phyloP scores from a whole-genome alignment of 345 rosid species.

The Acer yangbiense region DNA sequence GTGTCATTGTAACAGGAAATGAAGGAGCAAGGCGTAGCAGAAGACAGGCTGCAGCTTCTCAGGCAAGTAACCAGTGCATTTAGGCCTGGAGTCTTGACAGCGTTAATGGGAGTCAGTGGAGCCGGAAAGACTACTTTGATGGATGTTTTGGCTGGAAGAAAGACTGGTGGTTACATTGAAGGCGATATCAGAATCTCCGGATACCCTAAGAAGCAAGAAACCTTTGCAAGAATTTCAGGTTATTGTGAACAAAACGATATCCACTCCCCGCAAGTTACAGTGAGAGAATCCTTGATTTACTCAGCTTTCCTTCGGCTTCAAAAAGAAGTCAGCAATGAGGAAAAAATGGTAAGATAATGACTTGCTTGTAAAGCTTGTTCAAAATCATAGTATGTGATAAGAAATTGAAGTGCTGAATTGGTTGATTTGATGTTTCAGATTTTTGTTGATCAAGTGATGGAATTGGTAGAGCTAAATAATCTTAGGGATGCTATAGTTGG shows the following conservation, averaged over 20 bases:
- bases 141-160: conserved; percentile 97
- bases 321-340: conserved; percentile 65
- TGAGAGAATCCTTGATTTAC: conserved; percentile 78
- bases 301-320: conserved; percentile 91
- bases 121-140: conserved; percentile 97
- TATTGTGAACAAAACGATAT: conserved; percentile 91
- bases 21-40: conserved; percentile 76
- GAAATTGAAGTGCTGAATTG: not conserved
- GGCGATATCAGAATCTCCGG: conserved; percentile 89
- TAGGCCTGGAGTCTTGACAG: conserved; percentile 91
- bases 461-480: conserved; percentile 58
- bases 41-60: conserved; percentile 73
- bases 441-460: conserved; percentile 75
- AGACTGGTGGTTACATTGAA: conserved; percentile 86
- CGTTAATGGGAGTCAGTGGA: conserved; percentile 97
- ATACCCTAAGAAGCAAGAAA: conserved; percentile 79
- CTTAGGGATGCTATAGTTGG: conserved; percentile 70
- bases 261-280: conserved; percentile 91
- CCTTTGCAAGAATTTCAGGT: conserved; percentile 94
- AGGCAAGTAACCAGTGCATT: conserved; percentile 78
- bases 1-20: conserved; percentile 60
- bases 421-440: conserved; percentile 31
- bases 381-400: not conserved
- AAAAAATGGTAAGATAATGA: conserved; percentile 61
- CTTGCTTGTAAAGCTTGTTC: not conserved